Evolutionary conservation across 495 filamentous ascomycete genomes (phyloP).

Genomic region (Tetracladium setigerum): DNA sequence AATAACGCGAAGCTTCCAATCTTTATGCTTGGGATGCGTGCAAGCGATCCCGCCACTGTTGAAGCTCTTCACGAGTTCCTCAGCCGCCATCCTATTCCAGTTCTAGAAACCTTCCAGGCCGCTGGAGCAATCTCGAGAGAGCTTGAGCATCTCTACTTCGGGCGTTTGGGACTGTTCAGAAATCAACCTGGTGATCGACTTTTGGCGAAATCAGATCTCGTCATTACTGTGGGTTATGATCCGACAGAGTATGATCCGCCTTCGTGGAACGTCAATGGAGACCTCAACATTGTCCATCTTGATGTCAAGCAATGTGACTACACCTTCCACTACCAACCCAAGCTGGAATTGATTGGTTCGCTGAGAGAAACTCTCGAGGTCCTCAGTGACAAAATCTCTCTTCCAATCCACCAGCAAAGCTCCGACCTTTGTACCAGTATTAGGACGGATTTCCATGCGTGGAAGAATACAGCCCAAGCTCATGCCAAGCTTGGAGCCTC

Average conservation of each 20-base stretch:
- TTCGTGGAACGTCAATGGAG: conserved; percentile 25
- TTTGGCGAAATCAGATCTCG: conserved; percentile 25
- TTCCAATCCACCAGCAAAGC: conserved; percentile 19
- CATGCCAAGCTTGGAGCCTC: conserved; percentile 20
- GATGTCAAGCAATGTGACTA: conserved; percentile 26
- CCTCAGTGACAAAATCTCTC: conserved; percentile 15
- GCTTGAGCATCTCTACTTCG: conserved; percentile 29
- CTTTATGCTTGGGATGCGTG: conserved; percentile 28
- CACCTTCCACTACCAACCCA: conserved; percentile 24
- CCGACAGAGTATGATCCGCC: conserved; percentile 30
- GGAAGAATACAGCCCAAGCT: conserved; percentile 13
- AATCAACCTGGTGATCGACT: conserved; percentile 32
- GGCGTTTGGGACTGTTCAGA: conserved; percentile 32
- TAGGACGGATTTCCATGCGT: background rate
- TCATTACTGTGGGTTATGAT: conserved; percentile 32
- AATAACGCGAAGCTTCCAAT: conserved; percentile 27
- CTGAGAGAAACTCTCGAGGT: conserved; percentile 21
- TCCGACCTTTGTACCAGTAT: background rate
- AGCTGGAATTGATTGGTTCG: conserved; percentile 27
- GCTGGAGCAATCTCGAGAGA: conserved; percentile 29
- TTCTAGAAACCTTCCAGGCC: conserved; percentile 34
- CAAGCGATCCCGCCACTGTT: conserved; percentile 22
- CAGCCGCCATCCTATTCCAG: conserved; percentile 25
- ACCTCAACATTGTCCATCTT: conserved; percentile 26
- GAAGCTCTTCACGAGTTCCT: conserved; percentile 25